Percentiles rank a stretch among this genome's conserved stretches.
These are phyloP conservation scores for Dicorynia guianensis DNA, from an alignment of 306 rosid genomes.

Conservation along the genomic window DNA sequence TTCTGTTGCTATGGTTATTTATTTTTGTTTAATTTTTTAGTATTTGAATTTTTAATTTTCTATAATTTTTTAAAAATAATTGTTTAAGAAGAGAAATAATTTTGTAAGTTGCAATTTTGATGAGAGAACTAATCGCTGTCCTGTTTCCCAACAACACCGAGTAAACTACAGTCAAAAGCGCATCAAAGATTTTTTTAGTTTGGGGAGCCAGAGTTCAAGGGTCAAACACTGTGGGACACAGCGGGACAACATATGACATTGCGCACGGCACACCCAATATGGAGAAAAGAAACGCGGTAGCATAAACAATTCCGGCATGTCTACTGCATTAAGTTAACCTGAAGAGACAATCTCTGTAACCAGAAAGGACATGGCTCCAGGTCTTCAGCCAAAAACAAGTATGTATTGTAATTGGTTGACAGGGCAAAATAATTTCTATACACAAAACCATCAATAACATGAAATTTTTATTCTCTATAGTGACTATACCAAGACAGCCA, in stretches of 20 bases:
- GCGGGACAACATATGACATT: not conserved
- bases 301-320: not conserved
- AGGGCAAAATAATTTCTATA: slow-evolving; percentile 3
- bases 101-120: too few relatives aligned
- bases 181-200: not conserved
- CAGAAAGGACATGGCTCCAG: not conserved
- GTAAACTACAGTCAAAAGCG: slow-evolving; percentile 29
- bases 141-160: slow-evolving; percentile 15
- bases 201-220: not conserved
- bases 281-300: not conserved
- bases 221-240: slow-evolving; percentile 39
- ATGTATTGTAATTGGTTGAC: slow-evolving; percentile 15
- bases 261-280: not conserved
- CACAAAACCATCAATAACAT: slow-evolving; percentile 7
- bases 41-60: too few relatives aligned
- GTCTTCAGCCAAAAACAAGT: not conserved
- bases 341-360: not conserved
- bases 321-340: not conserved
- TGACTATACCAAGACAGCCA: slow-evolving; percentile 45
- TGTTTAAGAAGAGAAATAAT: too few relatives aligned
- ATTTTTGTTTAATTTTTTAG: too few relatives aligned
- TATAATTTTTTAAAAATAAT: too few relatives aligned
- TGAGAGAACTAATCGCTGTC: too few relatives aligned
- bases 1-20: too few relatives aligned
- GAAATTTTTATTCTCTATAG: slow-evolving; percentile 25